Base-by-base conservation (phyloP, 2,329 filamentous ascomycete species). In the Cadophora gregata region DNA sequence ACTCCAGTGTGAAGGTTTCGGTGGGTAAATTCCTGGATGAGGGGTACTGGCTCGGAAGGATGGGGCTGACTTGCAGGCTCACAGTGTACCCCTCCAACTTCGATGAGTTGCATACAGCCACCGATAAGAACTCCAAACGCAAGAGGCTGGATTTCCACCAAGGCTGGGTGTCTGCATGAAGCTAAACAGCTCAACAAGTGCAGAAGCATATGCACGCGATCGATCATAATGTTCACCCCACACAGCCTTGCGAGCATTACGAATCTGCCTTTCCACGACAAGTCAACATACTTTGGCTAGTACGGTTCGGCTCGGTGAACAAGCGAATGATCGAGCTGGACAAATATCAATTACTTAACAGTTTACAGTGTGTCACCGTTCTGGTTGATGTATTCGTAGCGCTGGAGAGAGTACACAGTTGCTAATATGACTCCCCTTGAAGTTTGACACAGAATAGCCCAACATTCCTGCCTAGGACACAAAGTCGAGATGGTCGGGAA, bases 51-150 rank as follows among this genome's bases (percentile, higher is more conserved):
- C 48, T 51, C 24, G 24, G 24, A 29, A 51, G 24, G 24, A 51
- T 51, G 48, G 48, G 48, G 48, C 24, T 51, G 24, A 51, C 48
- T 51, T 51, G 48, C 48, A 51, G 48, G 48, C 48, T 51, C 48
- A 27, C 48, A 51, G 24, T 27, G 48, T 27, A 51, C 48, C 48
- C 48, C 48, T 51, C 48, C 48, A 29, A 27, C 16, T 29, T 51
- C 48, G 48, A 51, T 27, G 48, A 24, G 48, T 51, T 51, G 48
- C 48, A 29, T 27, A 10, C 27, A 51, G 48, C 48, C 48, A 51
- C 48, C 48, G 48, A 51, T 51, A 51, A 51, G 48, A 51, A 51
- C 48, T 10, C 16, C 48, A 16, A 51, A 14, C 19, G 48, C 48
- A 51, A 51, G 24, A 51, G 48, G 48, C 24, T 51, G 48, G 48